Evolutionary conservation across 1,139 yeast genomes (phyloP).

Genomic region (Candida sanyaensis): DNA sequence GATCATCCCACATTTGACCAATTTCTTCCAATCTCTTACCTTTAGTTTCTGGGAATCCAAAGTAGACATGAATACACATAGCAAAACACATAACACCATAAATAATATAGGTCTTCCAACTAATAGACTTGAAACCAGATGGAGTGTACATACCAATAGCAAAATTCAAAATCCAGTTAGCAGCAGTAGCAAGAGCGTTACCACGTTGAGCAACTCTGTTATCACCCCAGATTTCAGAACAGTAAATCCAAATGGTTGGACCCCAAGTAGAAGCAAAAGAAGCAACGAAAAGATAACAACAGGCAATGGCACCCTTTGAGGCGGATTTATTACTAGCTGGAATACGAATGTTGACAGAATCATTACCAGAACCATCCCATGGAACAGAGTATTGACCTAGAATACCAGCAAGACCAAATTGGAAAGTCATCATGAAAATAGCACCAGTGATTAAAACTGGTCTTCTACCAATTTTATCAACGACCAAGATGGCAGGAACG

Average conservation of each 20-base stretch:
- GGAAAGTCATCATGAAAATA: conserved; percentile 38
- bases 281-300: conserved; percentile 56
- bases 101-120: conserved; percentile 50
- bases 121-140: conserved; percentile 44
- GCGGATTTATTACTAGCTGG: conserved; percentile 40
- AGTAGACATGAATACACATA: conserved; percentile 62
- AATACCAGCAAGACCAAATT: conserved; percentile 40
- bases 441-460: conserved; percentile 36
- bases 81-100: conserved; percentile 51
- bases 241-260: conserved; percentile 59
- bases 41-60: conserved; percentile 67
- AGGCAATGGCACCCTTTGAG: conserved; percentile 59
- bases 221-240: conserved; percentile 57
- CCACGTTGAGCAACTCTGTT: conserved; percentile 60
- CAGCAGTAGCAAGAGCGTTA: conserved; percentile 52
- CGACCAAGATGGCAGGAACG: conserved; percentile 38
- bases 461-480: conserved; percentile 42
- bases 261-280: conserved; percentile 64
- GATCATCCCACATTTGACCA: conserved; percentile 59
- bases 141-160: conserved; percentile 57
- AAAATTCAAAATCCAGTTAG: conserved; percentile 56
- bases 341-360: conserved; percentile 47
- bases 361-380: conserved; percentile 31
- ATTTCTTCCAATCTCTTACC: conserved; percentile 67
- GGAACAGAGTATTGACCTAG: conserved; percentile 47